Evolutionary conservation across 352 stramenopile species (phyloP), one percentile per base, ranked within the genome.

Genomic region (Blastocystis sp.): DNA sequence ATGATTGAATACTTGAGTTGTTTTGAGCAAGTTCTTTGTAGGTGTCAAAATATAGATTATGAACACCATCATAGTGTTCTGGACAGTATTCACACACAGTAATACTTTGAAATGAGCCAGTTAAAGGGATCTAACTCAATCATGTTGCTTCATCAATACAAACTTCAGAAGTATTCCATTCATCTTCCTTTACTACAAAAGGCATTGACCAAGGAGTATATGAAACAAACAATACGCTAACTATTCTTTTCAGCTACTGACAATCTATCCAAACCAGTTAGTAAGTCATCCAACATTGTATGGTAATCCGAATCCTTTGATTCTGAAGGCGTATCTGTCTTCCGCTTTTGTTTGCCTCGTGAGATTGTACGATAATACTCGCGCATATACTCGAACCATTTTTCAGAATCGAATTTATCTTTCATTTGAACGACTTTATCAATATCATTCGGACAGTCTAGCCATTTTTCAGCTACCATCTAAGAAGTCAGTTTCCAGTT

Each of bases 391-490:
- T 41, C 37, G 34, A 9, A 13, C 73, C 73, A 84, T 43, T 84
- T 37, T 26, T 64, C 29, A 18, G 23, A 8, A 20, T 13, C 13
- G 13, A 68, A 53, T 26, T 18, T 66, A 18, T 66, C 73, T 53
- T 68, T 84, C 50, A 69, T 39, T 29, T 84, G 11, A 29, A 84
- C 73, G 34, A 68, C 20, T n/a, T 11, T 5, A 45, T 84, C 73
- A 54, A 84, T 84, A 37, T n/a, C 50, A 23, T 5, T 20, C 15
- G 73, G 73, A 9, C 20, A 47, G 13, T 84, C 73, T n/a, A 66
- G 18, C 73, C 73, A 84, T 45, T 84, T 84, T 68, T 84, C 73
- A 11, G 68, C 62, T 15, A 43, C 20, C 23, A 84, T 43, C 73
- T 84, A 84, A n/a, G 68, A 9, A 3, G 55, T 84, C n/a, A 84